Base-by-base conservation (phyloP, 1,139 yeast species). In the Arxiozyma slooffiae region DNA sequence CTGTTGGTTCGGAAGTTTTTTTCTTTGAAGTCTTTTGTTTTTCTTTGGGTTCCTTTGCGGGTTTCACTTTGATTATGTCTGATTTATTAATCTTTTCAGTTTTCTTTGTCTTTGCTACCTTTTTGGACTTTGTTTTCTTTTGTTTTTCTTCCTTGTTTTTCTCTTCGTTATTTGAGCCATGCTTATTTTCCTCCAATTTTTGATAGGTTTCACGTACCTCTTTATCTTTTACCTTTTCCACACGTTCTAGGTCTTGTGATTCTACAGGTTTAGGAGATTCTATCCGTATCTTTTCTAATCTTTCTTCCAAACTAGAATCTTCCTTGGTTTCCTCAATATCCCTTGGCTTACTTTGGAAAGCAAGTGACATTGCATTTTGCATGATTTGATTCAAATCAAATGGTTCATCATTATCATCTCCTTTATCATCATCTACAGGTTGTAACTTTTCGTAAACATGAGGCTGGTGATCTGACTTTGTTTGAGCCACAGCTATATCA, bases 361-460 rank as follows among this genome's bases (percentile, higher is more conserved):
- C 90, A 83, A 82, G 75, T 47, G 77, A 77, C 67, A 82, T 75
- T 0, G 89, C 90, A 67, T 81, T 82, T 57, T 81, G 85, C 72
- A 83, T 75, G 56, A 84, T 83, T 57, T 79, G 85, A 60, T 79
- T 81, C 80, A 81, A 68, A 55, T 79, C 83, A 49, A 71, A 70
- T 5, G 71, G 72, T 37, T 69, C 73, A 36, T 70, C 73, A 21
- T 63, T 66, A 17, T 51, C 52, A 8, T 41, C 44, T 17, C 26
- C 37, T 9, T 26, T 38, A 18, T 30, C 34, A 24, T 23, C 41
- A 38, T 30, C n/a, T 30, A 30, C 16, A 30, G 16, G n/a, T 30
- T 30, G 36, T 30, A 11, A 3, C 11, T 16, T 3, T n/a, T 30
- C 14, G 14, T 11, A 4, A 6, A 30, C 14, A 30, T 16, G n/a